Percentiles rank a stretch among this genome's conserved stretches.
These are phyloP conservation scores for Tarenaya hassleriana DNA, from an alignment of 345 rosid species.

Conservation along the genomic window DNA sequence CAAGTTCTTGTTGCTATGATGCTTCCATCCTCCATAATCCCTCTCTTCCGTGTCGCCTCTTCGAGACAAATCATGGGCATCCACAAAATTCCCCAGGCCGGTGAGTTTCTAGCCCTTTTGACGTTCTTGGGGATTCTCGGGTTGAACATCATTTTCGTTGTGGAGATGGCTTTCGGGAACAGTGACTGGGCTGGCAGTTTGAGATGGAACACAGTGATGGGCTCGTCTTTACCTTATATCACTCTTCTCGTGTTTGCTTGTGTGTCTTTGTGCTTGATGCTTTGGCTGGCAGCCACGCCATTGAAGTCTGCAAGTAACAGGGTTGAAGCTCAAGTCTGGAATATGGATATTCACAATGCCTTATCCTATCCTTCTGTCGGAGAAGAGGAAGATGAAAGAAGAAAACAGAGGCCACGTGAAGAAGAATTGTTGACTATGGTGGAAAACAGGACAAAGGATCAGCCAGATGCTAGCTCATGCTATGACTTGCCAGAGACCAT, in stretches of 20 bases:
- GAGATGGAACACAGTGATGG: constrained; percentile 57
- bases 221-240: constrained; percentile 46
- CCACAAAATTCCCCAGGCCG: constrained; percentile 66
- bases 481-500: constrained; percentile 48
- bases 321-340: constrained; percentile 49
- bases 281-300: constrained; percentile 86
- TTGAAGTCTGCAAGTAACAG: constrained; percentile 63
- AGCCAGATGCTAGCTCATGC: constrained; percentile 43
- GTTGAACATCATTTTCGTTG: constrained; percentile 66
- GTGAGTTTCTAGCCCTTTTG: constrained; percentile 57
- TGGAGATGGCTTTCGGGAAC: constrained; percentile 80
- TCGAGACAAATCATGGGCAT: constrained; percentile 81
- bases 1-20: constrained; percentile 82
- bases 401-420: constrained; percentile 26
- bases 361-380: constrained; percentile 31
- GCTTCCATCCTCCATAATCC: constrained; percentile 88
- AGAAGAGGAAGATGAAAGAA: constrained; percentile 37
- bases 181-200: constrained; percentile 90
- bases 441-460: constrained; percentile 33
- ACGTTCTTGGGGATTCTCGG: constrained; percentile 68
- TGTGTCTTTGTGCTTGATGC: constrained; percentile 70
- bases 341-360: constrained; percentile 40
- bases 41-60: constrained; percentile 82
- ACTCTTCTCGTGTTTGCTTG: constrained; percentile 54
- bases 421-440: constrained; percentile 24